These are phyloP conservation scores for Penicillium glabrum DNA, from an alignment of 2,329 filamentous ascomycete genomes.

Conservation along the genomic window DNA sequence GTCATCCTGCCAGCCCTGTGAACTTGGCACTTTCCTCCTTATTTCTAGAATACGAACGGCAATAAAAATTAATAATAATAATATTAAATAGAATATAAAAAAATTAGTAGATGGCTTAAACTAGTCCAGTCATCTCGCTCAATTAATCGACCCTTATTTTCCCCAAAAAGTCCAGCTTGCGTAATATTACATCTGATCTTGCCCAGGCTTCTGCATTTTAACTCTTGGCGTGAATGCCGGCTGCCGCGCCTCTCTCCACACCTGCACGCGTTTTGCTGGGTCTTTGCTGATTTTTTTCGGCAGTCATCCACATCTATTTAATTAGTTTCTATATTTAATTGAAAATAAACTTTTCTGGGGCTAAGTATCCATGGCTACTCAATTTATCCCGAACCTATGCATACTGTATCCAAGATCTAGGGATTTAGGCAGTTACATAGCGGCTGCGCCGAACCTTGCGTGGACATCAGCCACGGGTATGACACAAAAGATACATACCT, in stretches of 20 bases:
- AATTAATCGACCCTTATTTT: neutral
- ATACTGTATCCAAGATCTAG: neutral
- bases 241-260: neutral
- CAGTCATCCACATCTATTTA: neutral
- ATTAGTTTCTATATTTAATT: constrained; percentile 8
- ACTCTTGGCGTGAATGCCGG: constrained; percentile 8
- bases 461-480: neutral
- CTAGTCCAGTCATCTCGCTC: neutral
- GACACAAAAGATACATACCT: neutral
- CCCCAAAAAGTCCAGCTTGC: neutral
- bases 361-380: neutral
- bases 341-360: constrained; percentile 1
- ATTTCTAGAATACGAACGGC: neutral
- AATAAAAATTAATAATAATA: neutral
- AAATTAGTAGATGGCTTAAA: neutral
- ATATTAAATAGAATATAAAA: neutral
- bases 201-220: constrained; percentile 15
- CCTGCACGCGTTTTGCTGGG: neutral
- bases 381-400: neutral
- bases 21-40: neutral
- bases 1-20: constrained; percentile 18
- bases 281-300: neutral
- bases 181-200: neutral
- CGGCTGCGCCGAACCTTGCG: neutral
- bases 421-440: neutral